These are phyloP conservation scores for Penicillium canariense DNA, from an alignment of 495 filamentous ascomycete species.

Conservation along the genomic window DNA sequence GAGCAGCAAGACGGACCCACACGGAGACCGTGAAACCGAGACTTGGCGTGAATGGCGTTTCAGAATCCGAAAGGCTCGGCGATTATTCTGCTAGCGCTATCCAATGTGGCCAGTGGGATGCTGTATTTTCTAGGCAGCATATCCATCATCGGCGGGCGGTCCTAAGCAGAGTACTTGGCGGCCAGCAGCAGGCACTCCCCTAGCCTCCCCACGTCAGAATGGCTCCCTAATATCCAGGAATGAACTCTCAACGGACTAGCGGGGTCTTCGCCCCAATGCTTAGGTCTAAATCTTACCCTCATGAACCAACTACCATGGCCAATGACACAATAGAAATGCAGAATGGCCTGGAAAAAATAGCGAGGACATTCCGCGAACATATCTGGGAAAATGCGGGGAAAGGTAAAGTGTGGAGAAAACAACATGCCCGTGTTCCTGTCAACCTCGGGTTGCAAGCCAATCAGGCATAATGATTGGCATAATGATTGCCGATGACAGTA, in stretches of 20 bases:
- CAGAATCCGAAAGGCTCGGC: neutral
- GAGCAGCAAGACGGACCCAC: neutral
- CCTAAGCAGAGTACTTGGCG: neutral
- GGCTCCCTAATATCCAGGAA: no score
- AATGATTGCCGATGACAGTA: no score
- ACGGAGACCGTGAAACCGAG: no score
- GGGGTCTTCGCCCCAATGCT: no score
- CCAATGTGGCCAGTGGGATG: neutral
- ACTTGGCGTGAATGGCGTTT: neutral
- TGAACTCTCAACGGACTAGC: no score
- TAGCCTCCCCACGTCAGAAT: no score
- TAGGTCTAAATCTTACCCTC: neutral
- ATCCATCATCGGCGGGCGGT: neutral
- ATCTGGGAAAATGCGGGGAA: neutral
- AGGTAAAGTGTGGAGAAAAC: neutral
- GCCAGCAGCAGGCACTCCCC: no score
- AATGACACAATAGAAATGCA: no score
- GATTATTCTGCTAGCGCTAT: neutral
- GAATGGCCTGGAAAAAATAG: neutral
- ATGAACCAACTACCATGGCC: neutral
- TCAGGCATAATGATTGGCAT: neutral
- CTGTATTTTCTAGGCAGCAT: neutral
- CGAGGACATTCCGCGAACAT: neutral
- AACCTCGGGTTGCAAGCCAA: neutral
- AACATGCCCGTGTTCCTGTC: neutral